These are phyloP conservation scores for Acanthamoeba sp. DNA, from an alignment of 208 protist genomes.

Conservation along the genomic window DNA sequence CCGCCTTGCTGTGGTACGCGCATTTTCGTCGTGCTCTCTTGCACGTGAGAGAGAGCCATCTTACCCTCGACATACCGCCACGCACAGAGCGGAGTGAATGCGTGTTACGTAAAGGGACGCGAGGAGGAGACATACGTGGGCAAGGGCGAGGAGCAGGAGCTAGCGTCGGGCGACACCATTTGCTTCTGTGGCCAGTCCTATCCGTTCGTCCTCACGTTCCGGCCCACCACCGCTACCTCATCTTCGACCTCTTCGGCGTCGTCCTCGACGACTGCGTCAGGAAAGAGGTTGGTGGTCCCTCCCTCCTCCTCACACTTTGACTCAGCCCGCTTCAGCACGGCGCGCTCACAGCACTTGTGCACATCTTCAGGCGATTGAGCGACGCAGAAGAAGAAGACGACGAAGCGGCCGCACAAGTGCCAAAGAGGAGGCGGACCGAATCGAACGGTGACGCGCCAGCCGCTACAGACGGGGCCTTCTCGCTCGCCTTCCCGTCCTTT, in stretches of 20 bases:
- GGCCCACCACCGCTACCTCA: neutral
- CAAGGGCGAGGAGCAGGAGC: conserved; percentile 12
- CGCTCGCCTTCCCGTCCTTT: conserved; percentile 51
- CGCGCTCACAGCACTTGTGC: no score
- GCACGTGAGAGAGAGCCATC: no score
- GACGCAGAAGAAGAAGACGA: neutral
- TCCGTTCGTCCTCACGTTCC: conserved; percentile 6
- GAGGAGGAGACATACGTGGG: neutral
- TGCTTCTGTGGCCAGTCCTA: conserved; percentile 47
- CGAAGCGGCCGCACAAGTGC: neutral
- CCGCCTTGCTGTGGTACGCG: neutral
- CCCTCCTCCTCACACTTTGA: no score
- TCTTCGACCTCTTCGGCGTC: neutral
- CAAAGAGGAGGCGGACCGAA: neutral
- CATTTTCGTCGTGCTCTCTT: no score
- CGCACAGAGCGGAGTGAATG: conserved; percentile 3
- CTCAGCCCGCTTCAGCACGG: no score
- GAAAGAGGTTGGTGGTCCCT: no score
- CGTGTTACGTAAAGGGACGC: conserved; percentile 7
- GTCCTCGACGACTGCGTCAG: no score
- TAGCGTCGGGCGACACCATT: conserved; percentile 52
- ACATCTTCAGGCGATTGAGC: no score
- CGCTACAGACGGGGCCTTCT: neutral
- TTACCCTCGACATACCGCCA: no score
- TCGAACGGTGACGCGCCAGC: neutral